These are phyloP conservation scores for Lagerstroemia speciosa DNA, from an alignment of 345 rosid species.

Conservation along the genomic window DNA sequence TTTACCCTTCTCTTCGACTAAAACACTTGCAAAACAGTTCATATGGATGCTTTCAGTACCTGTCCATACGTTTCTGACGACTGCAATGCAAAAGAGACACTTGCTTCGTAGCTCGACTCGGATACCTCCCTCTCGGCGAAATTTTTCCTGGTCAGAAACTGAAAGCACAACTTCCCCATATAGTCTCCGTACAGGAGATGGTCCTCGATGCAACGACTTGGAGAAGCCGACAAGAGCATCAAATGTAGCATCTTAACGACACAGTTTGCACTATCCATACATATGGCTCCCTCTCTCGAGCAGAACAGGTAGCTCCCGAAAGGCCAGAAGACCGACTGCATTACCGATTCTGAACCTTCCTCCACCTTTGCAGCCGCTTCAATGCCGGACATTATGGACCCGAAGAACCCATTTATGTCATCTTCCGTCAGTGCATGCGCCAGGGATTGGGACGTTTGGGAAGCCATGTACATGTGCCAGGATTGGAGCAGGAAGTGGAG, in stretches of 20 bases:
- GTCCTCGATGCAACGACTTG: constrained; percentile 35
- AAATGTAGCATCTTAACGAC: constrained; percentile 44
- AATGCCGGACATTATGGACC: constrained; percentile 5
- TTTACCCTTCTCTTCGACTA: no score
- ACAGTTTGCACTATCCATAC: constrained; percentile 47
- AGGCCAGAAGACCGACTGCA: constrained; percentile 46
- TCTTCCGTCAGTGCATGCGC: constrained; percentile 13
- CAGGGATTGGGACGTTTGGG: constrained; percentile 10
- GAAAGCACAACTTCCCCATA: constrained; percentile 25
- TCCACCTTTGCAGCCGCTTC: constrained; percentile 6
- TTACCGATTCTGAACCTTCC: constrained; percentile 11
- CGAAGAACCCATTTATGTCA: constrained; percentile 13
- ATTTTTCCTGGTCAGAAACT: constrained; percentile 36
- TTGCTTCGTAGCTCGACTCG: constrained; percentile 54
- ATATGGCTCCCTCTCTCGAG: constrained; percentile 58
- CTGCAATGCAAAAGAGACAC: constrained; percentile 59
- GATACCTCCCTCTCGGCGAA: constrained; percentile 24
- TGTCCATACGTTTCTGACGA: constrained; percentile 36
- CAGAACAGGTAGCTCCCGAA: constrained; percentile 68
- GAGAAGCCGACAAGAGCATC: constrained; percentile 24
- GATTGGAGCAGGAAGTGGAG: constrained; percentile 16
- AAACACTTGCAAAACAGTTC: background rate
- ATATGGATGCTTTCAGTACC: constrained; percentile 15
- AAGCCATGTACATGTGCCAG: constrained; percentile 23
- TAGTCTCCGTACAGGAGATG: constrained; percentile 60